Base-by-base conservation (phyloP, 2,329 filamentous ascomycete species). In the Emmonsiellopsis sp. region DNA sequence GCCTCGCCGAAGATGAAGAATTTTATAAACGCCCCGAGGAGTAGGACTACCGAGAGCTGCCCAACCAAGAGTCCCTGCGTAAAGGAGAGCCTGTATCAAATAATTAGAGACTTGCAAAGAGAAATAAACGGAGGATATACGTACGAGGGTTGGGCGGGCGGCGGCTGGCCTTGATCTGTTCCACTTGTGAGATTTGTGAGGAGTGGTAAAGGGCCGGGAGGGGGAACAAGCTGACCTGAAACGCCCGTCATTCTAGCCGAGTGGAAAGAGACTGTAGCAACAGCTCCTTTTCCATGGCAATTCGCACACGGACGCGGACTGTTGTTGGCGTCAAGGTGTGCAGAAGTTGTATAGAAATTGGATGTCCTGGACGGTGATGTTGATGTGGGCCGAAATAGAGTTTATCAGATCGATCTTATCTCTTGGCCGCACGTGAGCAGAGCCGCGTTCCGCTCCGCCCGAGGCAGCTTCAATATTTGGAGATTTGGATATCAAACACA, bases 1-100 rank as follows among this genome's bases (percentile, higher is more conserved):
- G 89, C 84, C 66, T 97, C 93, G 62, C 93, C 93, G 67, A 98
- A 97, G 66, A 98, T 97, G 80, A 98, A 98, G 81, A 96, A 98
- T 69, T 95, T 95, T 71, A 98, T 97, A 73, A 98, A 97, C 61
- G 87, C 88, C 59, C 90, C 91, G 57, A 98, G 83, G 40, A 98
- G 79, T 27, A 97, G 75, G 11, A 95, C 88, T 45, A 98, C 87
- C 2, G 90, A 95, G 50, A 98, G 78, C 70, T 98, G 93, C 49
- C 93, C 93, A 34, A 97, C 78, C 48, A 98, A 83, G 61, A 98
- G 86, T 32, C 93, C 93, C 68, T 95, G 89, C 0, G 89, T 95
- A 70, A 97, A 97, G 37, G 89, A 93, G 61, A 93, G 77, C 42
- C 88, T 92, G 65, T 27, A 27, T 40, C 21, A 27, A 31, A 45